Percentiles rank a stretch among this genome's conserved stretches.
These are phyloP conservation scores for Scenedesmus sp. DNA, from an alignment of 163 green algal species.

Conservation along the genomic window DNA sequence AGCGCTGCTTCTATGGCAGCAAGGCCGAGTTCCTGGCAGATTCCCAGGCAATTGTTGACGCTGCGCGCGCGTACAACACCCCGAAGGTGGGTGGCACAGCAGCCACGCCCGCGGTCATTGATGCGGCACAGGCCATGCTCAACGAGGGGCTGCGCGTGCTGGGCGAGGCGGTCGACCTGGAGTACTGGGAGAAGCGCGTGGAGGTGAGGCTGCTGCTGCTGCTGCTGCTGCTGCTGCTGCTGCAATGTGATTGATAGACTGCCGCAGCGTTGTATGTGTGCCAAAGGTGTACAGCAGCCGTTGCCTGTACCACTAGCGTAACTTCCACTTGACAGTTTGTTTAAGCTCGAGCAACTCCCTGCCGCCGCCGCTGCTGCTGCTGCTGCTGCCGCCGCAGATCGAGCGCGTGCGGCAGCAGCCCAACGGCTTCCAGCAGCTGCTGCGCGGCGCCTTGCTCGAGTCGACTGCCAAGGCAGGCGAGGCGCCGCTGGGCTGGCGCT, in stretches of 20 bases:
- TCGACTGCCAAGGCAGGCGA: neutral
- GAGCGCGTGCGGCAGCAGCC: conserved; percentile 17
- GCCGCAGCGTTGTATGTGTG: neutral
- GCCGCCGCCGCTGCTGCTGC: conserved; percentile 10
- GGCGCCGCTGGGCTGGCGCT: conserved; percentile 26
- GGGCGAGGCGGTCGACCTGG: neutral
- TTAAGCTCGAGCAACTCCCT: neutral
- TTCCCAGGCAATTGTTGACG: conserved; percentile 14
- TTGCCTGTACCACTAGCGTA: neutral
- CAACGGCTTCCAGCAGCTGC: conserved; percentile 15
- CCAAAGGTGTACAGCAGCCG: too few relatives aligned
- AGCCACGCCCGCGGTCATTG: neutral
- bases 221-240: too few relatives aligned
- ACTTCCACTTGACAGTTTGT: too few relatives aligned
- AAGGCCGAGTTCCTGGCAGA: conserved; percentile 43
- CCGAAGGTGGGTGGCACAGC: too few relatives aligned
- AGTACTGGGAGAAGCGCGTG: neutral
- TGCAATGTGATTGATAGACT: too few relatives aligned
- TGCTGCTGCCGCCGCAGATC: conserved; percentile 23
- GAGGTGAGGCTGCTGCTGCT: neutral
- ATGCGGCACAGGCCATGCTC: neutral
- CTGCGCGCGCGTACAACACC: conserved; percentile 44
- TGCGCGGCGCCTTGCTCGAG: neutral
- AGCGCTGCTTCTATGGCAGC: conserved; percentile 34
- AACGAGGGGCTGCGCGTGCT: neutral